Base-by-base conservation (phyloP, 805 yeast species). In the Pichia phayaonensis region DNA sequence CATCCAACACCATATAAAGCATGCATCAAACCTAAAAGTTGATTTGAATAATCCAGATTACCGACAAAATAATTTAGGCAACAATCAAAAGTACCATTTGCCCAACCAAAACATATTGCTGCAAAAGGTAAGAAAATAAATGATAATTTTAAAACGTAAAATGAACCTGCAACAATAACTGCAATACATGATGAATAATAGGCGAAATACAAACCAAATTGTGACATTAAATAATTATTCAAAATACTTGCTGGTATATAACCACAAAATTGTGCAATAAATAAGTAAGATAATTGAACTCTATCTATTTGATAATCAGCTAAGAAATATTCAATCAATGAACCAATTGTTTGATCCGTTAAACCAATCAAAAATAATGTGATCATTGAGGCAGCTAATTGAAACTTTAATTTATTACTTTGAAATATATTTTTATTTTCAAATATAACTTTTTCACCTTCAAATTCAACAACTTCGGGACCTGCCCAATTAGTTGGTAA, bases 291-390 rank as follows among this genome's bases (percentile, higher is more conserved):
- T 2, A 77, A 65, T 34, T 69, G 66, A 1, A 76, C 63, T 55
- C 83, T 78, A 54, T 74, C 67, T 7, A 81, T 70, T 1, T 65
- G 29, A 60, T 80, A 83, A 45, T 76, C 64, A 5, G 59, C 61
- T 48, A 79, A 74, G 16, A 81, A 54, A 39, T 72, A 66, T 2
- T 85, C 84, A 53, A 83, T 68, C 40, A 82, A 59, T 0, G 86
- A 73, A 0, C 88, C 88, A 18, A 80, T 62, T 0, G 84, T 70
- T 60, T 82, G 84, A 56, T 83, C 88, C 7, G 74, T 71, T 27
- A 82, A 59, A 0, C 89, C 89, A 52, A 77, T 63, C 1, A 79
- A 58, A 1, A 72, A 59, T 56, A 80, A 75, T 1, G 71, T 60
- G 23, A 65, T 40, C 52, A 68, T 75, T 1, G 72, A 61, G 0